Evolutionary conservation across 2,329 filamentous ascomycete genomes (phyloP).

Genomic region (Dothideomycetes sp.): DNA sequence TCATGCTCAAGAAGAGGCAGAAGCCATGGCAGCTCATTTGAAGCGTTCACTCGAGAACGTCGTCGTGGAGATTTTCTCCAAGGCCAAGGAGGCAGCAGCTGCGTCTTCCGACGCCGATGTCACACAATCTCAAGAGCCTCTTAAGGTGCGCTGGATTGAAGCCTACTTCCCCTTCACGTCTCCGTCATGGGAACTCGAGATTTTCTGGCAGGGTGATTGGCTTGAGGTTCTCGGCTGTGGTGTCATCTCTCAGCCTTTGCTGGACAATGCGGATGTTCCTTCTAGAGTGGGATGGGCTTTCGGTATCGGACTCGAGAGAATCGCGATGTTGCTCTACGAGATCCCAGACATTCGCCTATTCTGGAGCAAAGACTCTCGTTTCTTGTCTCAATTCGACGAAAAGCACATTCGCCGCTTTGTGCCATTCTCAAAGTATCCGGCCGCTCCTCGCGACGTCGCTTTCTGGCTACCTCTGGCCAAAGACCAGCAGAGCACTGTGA

Average conservation of each 20-base stretch:
- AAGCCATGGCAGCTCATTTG: conserved; percentile 73
- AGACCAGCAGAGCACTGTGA: conserved; percentile 21
- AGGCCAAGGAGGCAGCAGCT: conserved; percentile 57
- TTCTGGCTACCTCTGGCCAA: conserved; percentile 62
- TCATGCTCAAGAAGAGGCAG: conserved; percentile 67
- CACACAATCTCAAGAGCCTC: conserved; percentile 46
- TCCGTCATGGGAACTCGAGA: conserved; percentile 91
- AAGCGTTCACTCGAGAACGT: conserved; percentile 84
- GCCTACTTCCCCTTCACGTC: conserved; percentile 97
- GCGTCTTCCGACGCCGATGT: conserved; percentile 31
- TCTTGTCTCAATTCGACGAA: conserved; percentile 68
- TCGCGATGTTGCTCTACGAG: conserved; percentile 94
- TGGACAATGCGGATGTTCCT: conserved; percentile 66
- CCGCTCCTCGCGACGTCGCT: conserved; percentile 82
- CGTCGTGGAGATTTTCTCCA: conserved; percentile 79
- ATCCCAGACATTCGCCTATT: conserved; percentile 96
- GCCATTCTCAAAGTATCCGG: conserved; percentile 85
- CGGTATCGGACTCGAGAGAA: conserved; percentile 83
- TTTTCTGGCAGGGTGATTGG: conserved; percentile 92
- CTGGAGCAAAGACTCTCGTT: conserved; percentile 80
- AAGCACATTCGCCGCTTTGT: conserved; percentile 56
- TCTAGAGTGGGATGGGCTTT: conserved; percentile 87
- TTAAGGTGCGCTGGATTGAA: conserved; percentile 88
- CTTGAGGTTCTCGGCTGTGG: conserved; percentile 92
- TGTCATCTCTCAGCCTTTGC: conserved; percentile 73